Base-by-base conservation (phyloP, 352 stramenopile genomes). In the Stramenopiles sp. region DNA sequence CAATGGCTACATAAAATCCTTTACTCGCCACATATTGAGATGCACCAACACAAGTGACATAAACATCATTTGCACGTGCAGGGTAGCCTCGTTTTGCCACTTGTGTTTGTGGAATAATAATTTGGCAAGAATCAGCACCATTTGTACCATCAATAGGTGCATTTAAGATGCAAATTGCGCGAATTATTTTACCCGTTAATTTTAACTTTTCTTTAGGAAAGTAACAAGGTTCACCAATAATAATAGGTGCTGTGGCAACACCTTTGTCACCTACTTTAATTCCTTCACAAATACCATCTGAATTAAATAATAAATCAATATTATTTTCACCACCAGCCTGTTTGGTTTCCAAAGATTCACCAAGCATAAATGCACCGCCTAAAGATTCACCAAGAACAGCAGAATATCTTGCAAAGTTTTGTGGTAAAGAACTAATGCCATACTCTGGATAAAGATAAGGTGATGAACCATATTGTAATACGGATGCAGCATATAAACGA, bases 391-490 rank as follows among this genome's bases (percentile, higher is more conserved):
- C 86, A 59, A 96, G 75, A 55, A 99, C 91, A 12, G 84, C 84
- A 48, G 77, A 94, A 3, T 96, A 71, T 28, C 86, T 72, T 43
- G 80, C 93, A 56, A 99, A 99, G 41, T 80, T 83, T 58, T 99
- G 83, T 2, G 84, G 86, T 28, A 99, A 60, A 19, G 78, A 78
- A 23, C 80, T 79, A 26, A 99, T 64, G 32, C 86, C 86, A 56
- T 96, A 99, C 29, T 94, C 69, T 36, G 86, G 86, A 60, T 97
- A 99, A 47, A 99, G 91, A 65, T 96, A 99, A 29, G 86, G 86
- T 29, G 65, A 88, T 51, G 87, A 93, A 8, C 44, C 49, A 47
- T 85, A 88, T 38, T 75, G 60, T 43, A 88, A 71, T 21, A 99
- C 55, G 23, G 83, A 96, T 57, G 91, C 86, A 44, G 71, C 78